Conservation (phyloP, 2,329 filamentous ascomycete genomes). For the Beauveria asiatica region DNA sequence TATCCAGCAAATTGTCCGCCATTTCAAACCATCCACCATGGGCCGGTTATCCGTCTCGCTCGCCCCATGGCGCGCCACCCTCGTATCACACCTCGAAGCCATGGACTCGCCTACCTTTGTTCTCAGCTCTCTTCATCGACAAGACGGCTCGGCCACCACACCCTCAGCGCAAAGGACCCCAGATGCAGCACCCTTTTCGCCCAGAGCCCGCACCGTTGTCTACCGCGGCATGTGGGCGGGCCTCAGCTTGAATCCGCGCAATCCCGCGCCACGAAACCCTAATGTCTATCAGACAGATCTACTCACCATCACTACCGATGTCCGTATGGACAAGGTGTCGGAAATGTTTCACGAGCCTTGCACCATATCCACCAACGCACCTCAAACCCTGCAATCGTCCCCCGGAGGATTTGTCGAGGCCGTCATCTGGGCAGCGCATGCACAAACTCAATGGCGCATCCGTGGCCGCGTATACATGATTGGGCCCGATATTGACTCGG, state of each 20-base stretch:
- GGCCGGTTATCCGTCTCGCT: slow-evolving; percentile 19
- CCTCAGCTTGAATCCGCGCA: slow-evolving; percentile 63
- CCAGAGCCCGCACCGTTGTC: slow-evolving; percentile 70
- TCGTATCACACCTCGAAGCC: slow-evolving; percentile 40
- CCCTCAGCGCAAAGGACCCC: slow-evolving; percentile 21
- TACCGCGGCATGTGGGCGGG: slow-evolving; percentile 77
- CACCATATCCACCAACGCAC: not conserved
- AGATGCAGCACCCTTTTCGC: slow-evolving; percentile 35
- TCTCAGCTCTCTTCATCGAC: slow-evolving; percentile 40
- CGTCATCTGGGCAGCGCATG: slow-evolving; percentile 68
- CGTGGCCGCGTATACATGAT: slow-evolving; percentile 70
- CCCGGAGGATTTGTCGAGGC: slow-evolving; percentile 70
- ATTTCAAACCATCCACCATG: slow-evolving; percentile 21
- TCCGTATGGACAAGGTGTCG: slow-evolving; percentile 72
- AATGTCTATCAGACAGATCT: slow-evolving; percentile 63
- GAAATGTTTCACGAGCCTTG: slow-evolving; percentile 53
- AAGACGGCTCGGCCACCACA: slow-evolving; percentile 4
- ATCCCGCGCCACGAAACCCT: slow-evolving; percentile 65
- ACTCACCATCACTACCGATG: slow-evolving; percentile 78
- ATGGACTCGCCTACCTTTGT: slow-evolving; percentile 42
- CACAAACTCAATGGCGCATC: slow-evolving; percentile 75
- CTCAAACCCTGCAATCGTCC: slow-evolving; percentile 31
- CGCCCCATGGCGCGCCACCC: slow-evolving; percentile 45
- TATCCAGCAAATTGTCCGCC: slow-evolving; percentile 20
- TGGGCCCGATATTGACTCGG: slow-evolving; percentile 54